Evolutionary conservation across 2,329 filamentous ascomycete species (phyloP).

Genomic region (Penicillium occitanis): DNA sequence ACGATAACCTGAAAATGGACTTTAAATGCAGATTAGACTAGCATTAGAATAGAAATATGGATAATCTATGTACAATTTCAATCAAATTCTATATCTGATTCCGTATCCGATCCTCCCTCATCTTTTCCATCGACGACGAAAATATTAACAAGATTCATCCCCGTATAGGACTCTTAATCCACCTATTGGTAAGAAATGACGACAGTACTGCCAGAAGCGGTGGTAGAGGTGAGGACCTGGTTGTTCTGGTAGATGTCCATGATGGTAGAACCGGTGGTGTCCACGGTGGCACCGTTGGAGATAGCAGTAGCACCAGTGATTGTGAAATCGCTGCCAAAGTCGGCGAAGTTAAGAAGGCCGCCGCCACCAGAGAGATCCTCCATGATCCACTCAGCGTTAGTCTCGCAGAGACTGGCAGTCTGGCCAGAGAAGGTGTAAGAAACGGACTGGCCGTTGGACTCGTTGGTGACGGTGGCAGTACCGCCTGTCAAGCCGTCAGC

Average conservation of each 20-base stretch:
- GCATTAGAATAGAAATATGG: conserved; percentile 9
- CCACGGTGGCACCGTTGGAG: conserved; percentile 23
- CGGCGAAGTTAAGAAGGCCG: conserved; percentile 46
- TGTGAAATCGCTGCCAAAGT: conserved; percentile 49
- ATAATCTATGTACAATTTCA: conserved; percentile 12
- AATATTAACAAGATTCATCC: neutral
- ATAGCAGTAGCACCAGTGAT: conserved; percentile 37
- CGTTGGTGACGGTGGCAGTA: conserved; percentile 52
- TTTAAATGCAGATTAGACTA: conserved; percentile 4
- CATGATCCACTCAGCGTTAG: conserved; percentile 66
- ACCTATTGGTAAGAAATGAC: conserved; percentile 13
- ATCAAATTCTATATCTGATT: neutral
- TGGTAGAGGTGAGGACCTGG: conserved; percentile 15
- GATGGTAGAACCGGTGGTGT: conserved; percentile 28
- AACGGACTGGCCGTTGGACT: conserved; percentile 53
- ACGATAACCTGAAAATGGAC: neutral
- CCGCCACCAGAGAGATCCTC: conserved; percentile 52
- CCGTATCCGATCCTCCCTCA: neutral
- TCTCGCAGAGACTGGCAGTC: conserved; percentile 49
- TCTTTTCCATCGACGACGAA: neutral
- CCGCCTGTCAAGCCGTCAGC: conserved; percentile 47
- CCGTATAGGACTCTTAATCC: neutral
- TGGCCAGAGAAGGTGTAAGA: conserved; percentile 50
- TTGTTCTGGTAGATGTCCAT: conserved; percentile 50
- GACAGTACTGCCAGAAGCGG: conserved; percentile 16